These are phyloP conservation scores for Andrographis paniculata DNA, from an alignment of 305 asterid species.

Conservation along the genomic window DNA sequence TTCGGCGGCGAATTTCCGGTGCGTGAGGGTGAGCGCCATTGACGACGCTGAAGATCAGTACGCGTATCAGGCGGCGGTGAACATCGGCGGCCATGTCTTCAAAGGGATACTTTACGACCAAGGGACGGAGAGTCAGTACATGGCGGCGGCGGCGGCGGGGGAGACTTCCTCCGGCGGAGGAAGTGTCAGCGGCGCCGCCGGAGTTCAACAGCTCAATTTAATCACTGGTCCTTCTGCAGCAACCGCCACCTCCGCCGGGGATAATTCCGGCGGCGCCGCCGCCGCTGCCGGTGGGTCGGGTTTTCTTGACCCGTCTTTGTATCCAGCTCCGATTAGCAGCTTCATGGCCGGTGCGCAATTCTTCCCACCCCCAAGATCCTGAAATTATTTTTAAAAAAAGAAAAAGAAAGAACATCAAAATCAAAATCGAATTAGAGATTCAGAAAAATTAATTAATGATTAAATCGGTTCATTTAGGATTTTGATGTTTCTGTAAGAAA, in stretches of 20 bases:
- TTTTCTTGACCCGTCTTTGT: slow-evolving; percentile 41
- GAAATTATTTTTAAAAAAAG: no score
- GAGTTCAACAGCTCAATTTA: slow-evolving; percentile 37
- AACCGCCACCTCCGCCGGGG: slow-evolving; percentile 24
- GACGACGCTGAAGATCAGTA: slow-evolving; percentile 63
- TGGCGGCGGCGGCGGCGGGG: slow-evolving; percentile 36
- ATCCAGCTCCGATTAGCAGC: slow-evolving; percentile 42
- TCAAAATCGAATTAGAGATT: no score
- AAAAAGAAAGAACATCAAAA: background rate
- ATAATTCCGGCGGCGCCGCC: slow-evolving; percentile 23
- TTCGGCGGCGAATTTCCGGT: slow-evolving; percentile 68
- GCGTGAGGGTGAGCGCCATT: slow-evolving; percentile 73
- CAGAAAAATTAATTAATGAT: no score
- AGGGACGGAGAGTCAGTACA: slow-evolving; percentile 57
- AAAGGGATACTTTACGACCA: slow-evolving; percentile 89
- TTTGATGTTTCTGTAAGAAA: no score
- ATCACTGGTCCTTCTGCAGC: slow-evolving; percentile 27
- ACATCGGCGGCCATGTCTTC: slow-evolving; percentile 78
- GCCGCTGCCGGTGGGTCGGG: slow-evolving; percentile 24
- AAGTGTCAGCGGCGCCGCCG: slow-evolving; percentile 41
- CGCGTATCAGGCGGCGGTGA: slow-evolving; percentile 89
- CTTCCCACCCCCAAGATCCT: slow-evolving; percentile 64
- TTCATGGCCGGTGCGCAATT: slow-evolving; percentile 68
- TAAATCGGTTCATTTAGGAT: no score
- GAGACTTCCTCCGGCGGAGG: slow-evolving; percentile 48